Conservation (phyloP, 1,284 basidiomycete species). For the Microbotryomycetes sp. region DNA sequence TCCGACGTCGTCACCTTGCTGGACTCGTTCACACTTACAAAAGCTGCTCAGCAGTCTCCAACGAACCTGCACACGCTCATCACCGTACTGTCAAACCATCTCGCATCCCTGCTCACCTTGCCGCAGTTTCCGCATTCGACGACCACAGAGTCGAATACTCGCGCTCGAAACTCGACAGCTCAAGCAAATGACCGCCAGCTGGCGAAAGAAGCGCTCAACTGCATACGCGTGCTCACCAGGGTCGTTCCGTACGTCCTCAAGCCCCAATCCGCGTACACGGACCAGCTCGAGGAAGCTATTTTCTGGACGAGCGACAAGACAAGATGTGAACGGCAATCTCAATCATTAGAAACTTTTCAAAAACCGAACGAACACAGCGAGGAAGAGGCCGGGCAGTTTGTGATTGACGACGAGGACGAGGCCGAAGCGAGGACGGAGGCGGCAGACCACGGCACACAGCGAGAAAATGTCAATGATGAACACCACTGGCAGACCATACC, state of each 20-base stretch:
- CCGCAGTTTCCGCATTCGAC: constrained; percentile 4
- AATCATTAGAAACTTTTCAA: not conserved
- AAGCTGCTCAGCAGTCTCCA: constrained; percentile 68
- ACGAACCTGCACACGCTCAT: constrained; percentile 78
- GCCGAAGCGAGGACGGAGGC: constrained; percentile 36
- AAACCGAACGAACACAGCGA: constrained; percentile 22
- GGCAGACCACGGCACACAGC: too few relatives aligned
- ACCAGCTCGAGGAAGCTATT: constrained; percentile 59
- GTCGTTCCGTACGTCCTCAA: constrained; percentile 83
- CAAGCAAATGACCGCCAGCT: constrained; percentile 42
- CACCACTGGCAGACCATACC: constrained; percentile 51
- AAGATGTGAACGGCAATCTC: not conserved
- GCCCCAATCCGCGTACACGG: constrained; percentile 47
- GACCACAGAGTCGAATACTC: not conserved
- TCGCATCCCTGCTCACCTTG: constrained; percentile 60
- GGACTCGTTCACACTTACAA: constrained; percentile 56
- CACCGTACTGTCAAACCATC: constrained; percentile 59
- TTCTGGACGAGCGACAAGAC: constrained; percentile 50
- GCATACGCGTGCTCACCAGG: constrained; percentile 72
- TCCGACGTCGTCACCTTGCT: constrained; percentile 84
- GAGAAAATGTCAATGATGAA: constrained; percentile 2
- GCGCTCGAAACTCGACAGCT: not conserved
- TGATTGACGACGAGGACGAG: constrained; percentile 57
- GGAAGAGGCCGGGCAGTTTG: constrained; percentile 40
- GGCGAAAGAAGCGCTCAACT: constrained; percentile 78